Evolutionary conservation across 495 filamentous ascomycete species (phyloP), one percentile per base, ranked within the genome.

Genomic region (Choiromyces venosus): DNA sequence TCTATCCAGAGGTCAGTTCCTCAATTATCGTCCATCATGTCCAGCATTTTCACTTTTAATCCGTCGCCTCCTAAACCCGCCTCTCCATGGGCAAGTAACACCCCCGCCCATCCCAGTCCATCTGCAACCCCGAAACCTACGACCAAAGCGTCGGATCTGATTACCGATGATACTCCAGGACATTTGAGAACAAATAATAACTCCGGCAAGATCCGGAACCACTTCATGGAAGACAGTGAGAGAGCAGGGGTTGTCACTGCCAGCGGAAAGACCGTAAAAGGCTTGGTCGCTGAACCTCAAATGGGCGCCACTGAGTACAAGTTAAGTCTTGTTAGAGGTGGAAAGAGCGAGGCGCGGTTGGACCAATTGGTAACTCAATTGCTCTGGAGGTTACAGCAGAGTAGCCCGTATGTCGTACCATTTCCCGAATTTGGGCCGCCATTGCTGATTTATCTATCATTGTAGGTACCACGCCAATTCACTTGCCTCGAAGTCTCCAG

Each of bases 281-380:
- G 73, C 38, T 84, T 99, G 19, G 90, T 93, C 72, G 88, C 95
- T 25, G 95, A 99, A 81, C 95, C 95, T 7, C 94, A 98, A 80
- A 91, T 95, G 70, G 95, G 95, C 0, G 92, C 95, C 39, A 95
- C 90, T 9, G 95, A 98, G 83, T 99, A 98, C 84, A 99, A 99
- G 82, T 84, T 99, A 65, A 95, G 97, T 85, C 85, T 98, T n/a
- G 86, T 97, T 88, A 92, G 44, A 89, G 92, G 40, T 86, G 95
- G 73, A 86, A 93, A 81, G 88, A 86, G 42, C 94, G 93, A 82
- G 84, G 87, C 56, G 86, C 86, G 95, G 39, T 85, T 97, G 21
- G 90, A 96, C 73, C 92, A 96, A 76, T 83, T 99, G 73, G 98
- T 94, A 0, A 99, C 95, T 0, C 95, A 99, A 83, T 85, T 99